Base-by-base conservation (phyloP, 306 rosid genomes). In the Cucurbita ficifolia region DNA sequence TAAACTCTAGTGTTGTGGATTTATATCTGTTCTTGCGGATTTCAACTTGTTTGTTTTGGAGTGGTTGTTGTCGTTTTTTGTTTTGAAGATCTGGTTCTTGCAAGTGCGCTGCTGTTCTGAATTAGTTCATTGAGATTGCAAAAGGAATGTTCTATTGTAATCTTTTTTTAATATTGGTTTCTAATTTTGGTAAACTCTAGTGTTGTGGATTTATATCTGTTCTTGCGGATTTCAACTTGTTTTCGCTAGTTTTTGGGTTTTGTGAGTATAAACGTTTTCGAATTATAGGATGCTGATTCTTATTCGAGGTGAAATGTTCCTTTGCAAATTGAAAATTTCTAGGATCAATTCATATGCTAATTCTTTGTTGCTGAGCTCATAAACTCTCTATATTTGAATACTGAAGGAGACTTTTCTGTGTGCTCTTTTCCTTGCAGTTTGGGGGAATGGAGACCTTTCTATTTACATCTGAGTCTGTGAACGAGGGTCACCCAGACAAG, bases 401-500 rank as follows among this genome's bases (percentile, higher is more conserved):
- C 53, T 42, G 52, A 67, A 21, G 54, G 36, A 42, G 72, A 43
- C 2, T 67, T 42, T 67, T 42, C 2, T 67, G n/a, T 11, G 19
- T 6, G 10, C 33, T 10, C 6, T 13, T 57, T 59, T 12, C 39
- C 19, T 77, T 68, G 62, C 42, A 81, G 84, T 33, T 72, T 73
- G 78, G 43, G 76, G 56, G 76, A 48, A 81, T 81, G 84, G 84
- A 81, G 60, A 81, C 80, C 64, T 80, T 80, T 68, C 64, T 82
- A 8, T 82, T 79, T 62, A 82, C 86, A 29, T 82, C 86, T 4
- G 86, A 83, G 74, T 83, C 86, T 22, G 84, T 83, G 63, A 83
- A 83, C 7, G 86, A 83, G 86, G 86, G 84, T 36, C 86, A 83
- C 78, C 86, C 86, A 24, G 86, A 83, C 83, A 83, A 83, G 80